Evolutionary conservation across 2,329 filamentous ascomycete genomes (phyloP).

Genomic region (Claviceps sp.): DNA sequence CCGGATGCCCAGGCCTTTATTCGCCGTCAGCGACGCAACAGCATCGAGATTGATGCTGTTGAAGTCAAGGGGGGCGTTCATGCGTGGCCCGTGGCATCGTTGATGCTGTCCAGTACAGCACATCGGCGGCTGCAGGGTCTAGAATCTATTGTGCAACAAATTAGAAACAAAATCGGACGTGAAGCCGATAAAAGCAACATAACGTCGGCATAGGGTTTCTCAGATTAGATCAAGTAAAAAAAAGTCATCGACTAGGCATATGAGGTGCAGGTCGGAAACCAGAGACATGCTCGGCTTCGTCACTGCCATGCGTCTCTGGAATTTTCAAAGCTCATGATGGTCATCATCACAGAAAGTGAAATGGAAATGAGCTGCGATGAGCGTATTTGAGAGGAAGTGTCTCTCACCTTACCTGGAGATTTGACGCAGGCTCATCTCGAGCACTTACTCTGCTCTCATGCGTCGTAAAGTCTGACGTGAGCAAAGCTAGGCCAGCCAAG

Average conservation of each 20-base stretch:
- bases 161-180: slow-evolving; percentile 19
- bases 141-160: slow-evolving; percentile 24
- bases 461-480: neutral
- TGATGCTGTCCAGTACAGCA: slow-evolving; percentile 39
- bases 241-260: slow-evolving; percentile 19
- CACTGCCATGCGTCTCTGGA: slow-evolving; percentile 19
- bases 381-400: neutral
- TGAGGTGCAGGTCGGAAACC: slow-evolving; percentile 26
- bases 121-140: slow-evolving; percentile 40
- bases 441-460: too few relatives aligned
- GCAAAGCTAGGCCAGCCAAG: neutral
- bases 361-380: neutral
- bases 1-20: slow-evolving; percentile 53
- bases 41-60: slow-evolving; percentile 39
- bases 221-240: slow-evolving; percentile 56
- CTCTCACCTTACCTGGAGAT: neutral
- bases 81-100: slow-evolving; percentile 64
- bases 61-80: slow-evolving; percentile 58
- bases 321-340: slow-evolving; percentile 22
- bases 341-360: slow-evolving; percentile 25
- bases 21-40: slow-evolving; percentile 36
- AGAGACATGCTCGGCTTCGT: slow-evolving; percentile 39
- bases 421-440: too few relatives aligned
- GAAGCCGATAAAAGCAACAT: slow-evolving; percentile 8
- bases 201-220: slow-evolving; percentile 13